Evolutionary conservation across 257 asterid species (phyloP).

Genomic region (Eucommia ulmoides): DNA sequence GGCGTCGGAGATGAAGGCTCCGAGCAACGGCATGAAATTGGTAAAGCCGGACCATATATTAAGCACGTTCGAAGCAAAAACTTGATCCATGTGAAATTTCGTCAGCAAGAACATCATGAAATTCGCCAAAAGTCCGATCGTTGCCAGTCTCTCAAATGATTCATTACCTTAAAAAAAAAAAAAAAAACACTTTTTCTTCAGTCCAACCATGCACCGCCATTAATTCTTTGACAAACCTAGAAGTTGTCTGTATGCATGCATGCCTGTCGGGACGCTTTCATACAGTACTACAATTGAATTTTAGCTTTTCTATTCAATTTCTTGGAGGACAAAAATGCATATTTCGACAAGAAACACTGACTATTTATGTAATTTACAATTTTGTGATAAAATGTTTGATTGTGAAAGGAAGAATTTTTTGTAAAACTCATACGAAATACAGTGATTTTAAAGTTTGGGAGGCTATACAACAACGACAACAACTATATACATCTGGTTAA

Average conservation of each 20-base stretch:
- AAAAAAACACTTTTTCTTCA: neutral
- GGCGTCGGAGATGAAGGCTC: slow-evolving; percentile 61
- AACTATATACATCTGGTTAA: too few species aligned
- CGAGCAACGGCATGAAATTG: slow-evolving; percentile 49
- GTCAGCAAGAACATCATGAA: slow-evolving; percentile 59
- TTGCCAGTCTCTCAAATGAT: slow-evolving; percentile 70
- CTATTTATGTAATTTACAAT: too few species aligned
- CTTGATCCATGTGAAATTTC: slow-evolving; percentile 66
- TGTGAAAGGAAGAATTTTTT: too few species aligned
- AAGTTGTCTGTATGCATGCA: too few species aligned
- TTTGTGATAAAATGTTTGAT: too few species aligned
- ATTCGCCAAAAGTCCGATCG: slow-evolving; percentile 47
- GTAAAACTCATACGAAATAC: too few species aligned
- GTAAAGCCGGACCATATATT: slow-evolving; percentile 47
- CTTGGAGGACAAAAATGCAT: neutral
- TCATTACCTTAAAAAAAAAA: slow-evolving; percentile 49
- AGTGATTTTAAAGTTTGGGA: too few species aligned
- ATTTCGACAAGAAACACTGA: too few species aligned
- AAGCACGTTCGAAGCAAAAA: slow-evolving; percentile 51
- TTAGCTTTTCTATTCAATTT: neutral
- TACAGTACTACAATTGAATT: neutral
- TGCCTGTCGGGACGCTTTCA: too few species aligned
- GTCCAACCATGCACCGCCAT: neutral
- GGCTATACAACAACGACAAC: too few species aligned
- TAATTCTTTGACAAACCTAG: too few species aligned